Evolutionary conservation across 495 filamentous ascomycete species (phyloP).

Genomic region (Hyaloscypha variabilis): DNA sequence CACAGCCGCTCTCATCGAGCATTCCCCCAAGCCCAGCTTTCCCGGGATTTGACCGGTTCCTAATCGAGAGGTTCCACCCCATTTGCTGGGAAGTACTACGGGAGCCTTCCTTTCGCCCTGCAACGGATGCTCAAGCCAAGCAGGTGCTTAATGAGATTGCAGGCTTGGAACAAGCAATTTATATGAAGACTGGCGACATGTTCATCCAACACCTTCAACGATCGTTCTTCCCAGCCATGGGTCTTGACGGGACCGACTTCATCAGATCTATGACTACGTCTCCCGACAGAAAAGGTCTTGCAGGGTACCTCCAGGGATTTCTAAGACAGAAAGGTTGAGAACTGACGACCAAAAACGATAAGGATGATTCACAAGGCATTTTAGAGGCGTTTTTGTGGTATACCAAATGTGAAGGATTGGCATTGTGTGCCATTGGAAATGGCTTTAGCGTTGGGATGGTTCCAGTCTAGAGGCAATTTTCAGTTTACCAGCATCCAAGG

Average conservation of each 20-base stretch:
- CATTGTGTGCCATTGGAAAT: slow-evolving; percentile 2
- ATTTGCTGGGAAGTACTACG: slow-evolving; percentile 84
- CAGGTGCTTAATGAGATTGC: slow-evolving; percentile 85
- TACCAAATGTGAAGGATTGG: slow-evolving; percentile 14
- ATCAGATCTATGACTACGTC: slow-evolving; percentile 51
- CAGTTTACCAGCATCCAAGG: not conserved
- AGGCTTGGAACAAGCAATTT: slow-evolving; percentile 80
- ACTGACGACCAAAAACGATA: slow-evolving; percentile 4
- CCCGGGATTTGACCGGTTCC: slow-evolving; percentile 90
- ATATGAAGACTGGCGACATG: slow-evolving; percentile 74
- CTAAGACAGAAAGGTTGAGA: slow-evolving; percentile 35
- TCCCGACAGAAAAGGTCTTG: slow-evolving; percentile 50
- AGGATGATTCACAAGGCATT: slow-evolving; percentile 21
- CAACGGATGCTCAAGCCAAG: slow-evolving; percentile 79
- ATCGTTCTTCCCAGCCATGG: slow-evolving; percentile 50
- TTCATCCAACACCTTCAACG: slow-evolving; percentile 52
- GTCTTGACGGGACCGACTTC: slow-evolving; percentile 50
- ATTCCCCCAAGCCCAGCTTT: slow-evolving; percentile 54
- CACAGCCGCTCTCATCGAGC: slow-evolving; percentile 44
- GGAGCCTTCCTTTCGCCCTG: slow-evolving; percentile 72
- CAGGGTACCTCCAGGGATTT: slow-evolving; percentile 48
- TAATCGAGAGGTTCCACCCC: slow-evolving; percentile 84
- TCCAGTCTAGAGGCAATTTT: not conserved
- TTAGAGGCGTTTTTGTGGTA: slow-evolving; percentile 25
- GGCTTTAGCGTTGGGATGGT: slow-evolving; percentile 10